Evolutionary conservation across 2,329 filamentous ascomycete species (phyloP), one percentile per base, ranked within the genome.

Genomic region (Stylonectria norvegica): DNA sequence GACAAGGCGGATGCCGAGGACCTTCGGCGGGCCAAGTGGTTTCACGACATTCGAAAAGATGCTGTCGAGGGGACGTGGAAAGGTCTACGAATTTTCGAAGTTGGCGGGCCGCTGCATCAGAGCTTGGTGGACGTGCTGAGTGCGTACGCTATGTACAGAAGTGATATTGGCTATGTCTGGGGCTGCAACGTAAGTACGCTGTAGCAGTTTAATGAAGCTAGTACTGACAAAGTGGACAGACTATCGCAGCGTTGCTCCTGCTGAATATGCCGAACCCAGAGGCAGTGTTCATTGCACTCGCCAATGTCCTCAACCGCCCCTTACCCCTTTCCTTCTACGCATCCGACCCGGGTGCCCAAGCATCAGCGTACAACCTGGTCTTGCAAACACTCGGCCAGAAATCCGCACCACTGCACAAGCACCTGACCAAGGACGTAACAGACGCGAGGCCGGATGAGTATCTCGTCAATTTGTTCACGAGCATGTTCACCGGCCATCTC

Each of bases 61-160:
- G 82, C 82, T 3, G 67, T 73, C 30, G 67, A 78, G 19, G 70
- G 68, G 22, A 87, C 85, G 1, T 90, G 84, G 71, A 75, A 76
- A 3, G 85, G 89, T 40, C 66, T 89, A 32, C 79, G 79, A 52
- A 85, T 90, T 57, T 91, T 90, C 58, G 76, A 83, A 52, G 66
- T 71, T 5, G 76, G 67, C 12, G 81, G 78, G 0, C 85, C 86
- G 2, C 68, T 90, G 9, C 79, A 90, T 57, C 70, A 79, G 42
- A 72, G 76, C 25, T 68, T 93, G 20, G 69, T 85, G 14, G 81
- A 91, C 57, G 79, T 93, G 8, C 71, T 91, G 45, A 81, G 81
- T 55, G 88, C 87, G 5, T 91, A 91, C 63, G 75, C 82, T 39
- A 85, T 89, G 78, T 93, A 93, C 64, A 77, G 87, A 45, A 84